phyloP scores from a whole-genome alignment of 768 basidiomycete genomes.

The Mycena floridula region DNA sequence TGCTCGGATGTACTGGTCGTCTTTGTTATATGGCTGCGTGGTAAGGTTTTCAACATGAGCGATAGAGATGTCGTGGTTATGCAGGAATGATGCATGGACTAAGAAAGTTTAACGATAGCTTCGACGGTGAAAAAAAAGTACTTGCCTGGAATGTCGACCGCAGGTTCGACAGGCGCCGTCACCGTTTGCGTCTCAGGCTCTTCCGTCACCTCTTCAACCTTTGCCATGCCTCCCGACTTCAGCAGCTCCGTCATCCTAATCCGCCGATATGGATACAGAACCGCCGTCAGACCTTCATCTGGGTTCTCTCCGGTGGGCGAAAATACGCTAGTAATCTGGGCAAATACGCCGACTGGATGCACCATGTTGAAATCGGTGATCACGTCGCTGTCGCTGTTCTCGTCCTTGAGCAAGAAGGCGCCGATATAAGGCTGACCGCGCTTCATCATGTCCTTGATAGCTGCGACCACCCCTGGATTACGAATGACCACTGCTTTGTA shows the following conservation, averaged over 20 bases:
- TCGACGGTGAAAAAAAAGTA: background rate
- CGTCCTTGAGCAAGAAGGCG: slow-evolving; percentile 93
- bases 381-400: slow-evolving; percentile 86
- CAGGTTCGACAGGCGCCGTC: slow-evolving; percentile 41
- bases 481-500: slow-evolving; percentile 96
- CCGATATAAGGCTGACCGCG: slow-evolving; percentile 97
- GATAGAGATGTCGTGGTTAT: slow-evolving; percentile 76
- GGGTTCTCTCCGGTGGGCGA: slow-evolving; percentile 60
- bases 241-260: slow-evolving; percentile 86
- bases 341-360: slow-evolving; percentile 92
- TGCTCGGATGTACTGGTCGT: slow-evolving; percentile 91
- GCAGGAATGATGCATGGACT: slow-evolving; percentile 80
- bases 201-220: too few relatives aligned
- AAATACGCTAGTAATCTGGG: slow-evolving; percentile 94
- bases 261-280: slow-evolving; percentile 88
- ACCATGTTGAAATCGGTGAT: slow-evolving; percentile 86
- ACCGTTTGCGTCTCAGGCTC: slow-evolving; percentile 40
- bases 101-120: slow-evolving; percentile 25
- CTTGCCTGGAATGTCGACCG: slow-evolving; percentile 8
- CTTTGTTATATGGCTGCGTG: slow-evolving; percentile 82
- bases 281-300: slow-evolving; percentile 90
- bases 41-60: slow-evolving; percentile 82
- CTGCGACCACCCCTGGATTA: slow-evolving; percentile 85
- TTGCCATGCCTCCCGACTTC: slow-evolving; percentile 47
- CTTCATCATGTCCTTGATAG: slow-evolving; percentile 94